These are phyloP conservation scores for Cruciata laevipes DNA, from an alignment of 257 asterid species.

Conservation along the genomic window DNA sequence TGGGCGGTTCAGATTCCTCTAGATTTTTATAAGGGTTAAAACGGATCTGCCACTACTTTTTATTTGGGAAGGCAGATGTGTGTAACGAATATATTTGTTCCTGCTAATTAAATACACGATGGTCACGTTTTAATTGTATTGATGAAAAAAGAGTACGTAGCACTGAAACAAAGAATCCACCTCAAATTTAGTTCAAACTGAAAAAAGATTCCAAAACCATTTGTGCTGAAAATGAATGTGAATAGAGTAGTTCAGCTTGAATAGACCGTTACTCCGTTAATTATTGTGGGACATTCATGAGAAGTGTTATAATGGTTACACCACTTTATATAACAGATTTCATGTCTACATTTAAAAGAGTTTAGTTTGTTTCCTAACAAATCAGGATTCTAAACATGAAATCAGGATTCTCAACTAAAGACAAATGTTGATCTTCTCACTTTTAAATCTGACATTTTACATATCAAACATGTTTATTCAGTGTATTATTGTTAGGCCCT, in stretches of 20 bases:
- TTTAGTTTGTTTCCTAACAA: too few species aligned
- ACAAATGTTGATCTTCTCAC: too few species aligned
- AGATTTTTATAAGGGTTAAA: background rate
- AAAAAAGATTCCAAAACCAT: slow-evolving; percentile 5
- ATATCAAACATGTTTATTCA: too few species aligned
- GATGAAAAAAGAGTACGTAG: background rate
- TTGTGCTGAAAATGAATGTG: background rate
- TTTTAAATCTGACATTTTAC: too few species aligned
- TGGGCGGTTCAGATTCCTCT: background rate
- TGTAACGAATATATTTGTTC: background rate
- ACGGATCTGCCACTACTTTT: background rate
- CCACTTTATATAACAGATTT: background rate
- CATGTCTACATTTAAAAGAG: too few species aligned
- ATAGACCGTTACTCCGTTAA: background rate
- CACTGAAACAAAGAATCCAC: background rate
- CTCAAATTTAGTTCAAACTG: background rate
- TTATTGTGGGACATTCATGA: background rate
- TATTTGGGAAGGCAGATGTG: background rate
- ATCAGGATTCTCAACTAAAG: too few species aligned
- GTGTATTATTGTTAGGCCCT: too few species aligned
- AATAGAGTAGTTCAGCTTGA: background rate
- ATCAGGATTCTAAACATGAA: too few species aligned
- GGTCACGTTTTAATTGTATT: background rate
- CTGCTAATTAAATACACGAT: background rate
- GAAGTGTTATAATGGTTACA: background rate